These are phyloP conservation scores for Helminthosporium solani DNA, from an alignment of 2,329 filamentous ascomycete species.

Conservation along the genomic window DNA sequence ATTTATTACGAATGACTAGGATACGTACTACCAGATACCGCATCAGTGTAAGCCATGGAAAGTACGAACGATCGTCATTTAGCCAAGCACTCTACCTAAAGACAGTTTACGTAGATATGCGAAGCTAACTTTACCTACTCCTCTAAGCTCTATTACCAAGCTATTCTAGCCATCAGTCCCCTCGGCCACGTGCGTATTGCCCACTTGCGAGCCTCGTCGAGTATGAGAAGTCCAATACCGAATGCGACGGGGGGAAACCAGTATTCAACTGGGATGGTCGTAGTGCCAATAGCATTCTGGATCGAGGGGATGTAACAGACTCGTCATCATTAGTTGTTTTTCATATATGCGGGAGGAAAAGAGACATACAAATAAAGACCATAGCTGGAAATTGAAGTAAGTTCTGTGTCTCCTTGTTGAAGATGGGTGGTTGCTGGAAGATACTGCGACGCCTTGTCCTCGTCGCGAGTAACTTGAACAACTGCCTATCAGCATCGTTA, in stretches of 20 bases:
- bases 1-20: too few relatives aligned
- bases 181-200: slow-evolving; percentile 60
- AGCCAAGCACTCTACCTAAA: neutral
- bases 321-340: slow-evolving; percentile 5
- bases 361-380: slow-evolving; percentile 56
- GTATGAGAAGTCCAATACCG: slow-evolving; percentile 61
- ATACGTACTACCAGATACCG: too few relatives aligned
- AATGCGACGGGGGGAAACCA: slow-evolving; percentile 77
- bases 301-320: slow-evolving; percentile 64
- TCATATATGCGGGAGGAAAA: neutral
- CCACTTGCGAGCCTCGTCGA: slow-evolving; percentile 69
- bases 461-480: slow-evolving; percentile 72
- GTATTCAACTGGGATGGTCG: slow-evolving; percentile 66
- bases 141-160: neutral
- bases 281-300: slow-evolving; percentile 61
- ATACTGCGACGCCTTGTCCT: slow-evolving; percentile 62
- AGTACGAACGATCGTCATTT: too few relatives aligned
- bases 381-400: slow-evolving; percentile 70
- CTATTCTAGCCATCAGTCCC: slow-evolving; percentile 53
- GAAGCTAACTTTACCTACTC: neutral
- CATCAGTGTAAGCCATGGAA: too few relatives aligned
- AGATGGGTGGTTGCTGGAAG: slow-evolving; percentile 68
- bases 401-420: slow-evolving; percentile 66
- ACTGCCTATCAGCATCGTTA: slow-evolving; percentile 55
- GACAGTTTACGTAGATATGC: neutral